These are phyloP conservation scores for Colletotrichum echinochloae DNA, from an alignment of 2,329 filamentous ascomycete species.

Conservation along the genomic window DNA sequence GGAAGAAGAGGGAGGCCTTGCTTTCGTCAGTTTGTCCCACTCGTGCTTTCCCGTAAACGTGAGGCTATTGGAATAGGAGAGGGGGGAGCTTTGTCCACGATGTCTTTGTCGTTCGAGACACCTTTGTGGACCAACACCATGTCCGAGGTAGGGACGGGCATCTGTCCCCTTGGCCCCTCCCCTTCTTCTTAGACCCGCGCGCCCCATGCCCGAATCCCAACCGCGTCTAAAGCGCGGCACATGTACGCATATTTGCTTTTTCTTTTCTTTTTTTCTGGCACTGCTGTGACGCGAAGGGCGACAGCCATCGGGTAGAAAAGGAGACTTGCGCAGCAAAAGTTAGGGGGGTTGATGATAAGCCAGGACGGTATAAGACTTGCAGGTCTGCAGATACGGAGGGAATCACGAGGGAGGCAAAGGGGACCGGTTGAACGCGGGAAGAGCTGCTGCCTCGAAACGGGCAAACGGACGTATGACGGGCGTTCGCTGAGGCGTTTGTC, in stretches of 20 bases:
- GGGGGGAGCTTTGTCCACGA: no score
- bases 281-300: neutral
- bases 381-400: slow-evolving; percentile 14
- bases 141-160: neutral
- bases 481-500: neutral
- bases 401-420: neutral
- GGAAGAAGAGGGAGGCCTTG: no score
- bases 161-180: neutral
- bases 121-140: neutral
- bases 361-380: slow-evolving; percentile 23
- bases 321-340: neutral
- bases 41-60: neutral
- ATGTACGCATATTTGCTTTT: neutral
- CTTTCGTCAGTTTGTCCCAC: neutral
- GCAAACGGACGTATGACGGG: neutral
- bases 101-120: neutral
- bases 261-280: neutral
- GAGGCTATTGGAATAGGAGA: neutral
- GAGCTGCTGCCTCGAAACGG: neutral
- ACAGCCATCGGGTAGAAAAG: neutral
- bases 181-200: neutral
- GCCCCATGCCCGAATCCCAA: neutral
- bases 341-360: neutral
- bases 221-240: neutral
- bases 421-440: neutral